phyloP scores from a whole-genome alignment of 805 yeast species.

The Kregervanrija delftensis region DNA sequence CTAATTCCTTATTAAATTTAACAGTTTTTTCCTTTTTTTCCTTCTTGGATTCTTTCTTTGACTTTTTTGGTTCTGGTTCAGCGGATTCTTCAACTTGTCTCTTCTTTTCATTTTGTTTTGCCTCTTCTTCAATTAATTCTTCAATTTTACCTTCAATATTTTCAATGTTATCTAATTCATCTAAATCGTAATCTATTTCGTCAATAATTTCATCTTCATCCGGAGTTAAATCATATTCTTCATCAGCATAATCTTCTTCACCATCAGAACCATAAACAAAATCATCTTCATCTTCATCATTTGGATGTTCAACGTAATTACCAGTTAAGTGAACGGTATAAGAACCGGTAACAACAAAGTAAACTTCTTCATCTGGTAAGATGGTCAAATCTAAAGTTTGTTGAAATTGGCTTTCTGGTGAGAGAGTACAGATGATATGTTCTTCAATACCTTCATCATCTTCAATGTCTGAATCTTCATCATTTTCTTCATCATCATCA shows the following conservation, averaged over 20 bases:
- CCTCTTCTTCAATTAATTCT: slow-evolving; percentile 63
- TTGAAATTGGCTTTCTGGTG: slow-evolving; percentile 80
- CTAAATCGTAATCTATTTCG: slow-evolving; percentile 48
- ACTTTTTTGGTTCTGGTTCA: slow-evolving; percentile 30
- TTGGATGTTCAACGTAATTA: slow-evolving; percentile 94
- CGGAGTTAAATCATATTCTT: slow-evolving; percentile 64
- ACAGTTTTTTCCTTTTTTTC: slow-evolving; percentile 59
- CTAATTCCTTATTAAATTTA: slow-evolving; percentile 83
- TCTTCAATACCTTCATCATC: slow-evolving; percentile 78
- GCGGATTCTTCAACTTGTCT: slow-evolving; percentile 21
- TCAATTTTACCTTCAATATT: slow-evolving; percentile 69
- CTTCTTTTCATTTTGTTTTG: slow-evolving; percentile 32
- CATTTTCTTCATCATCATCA: slow-evolving; percentile 48
- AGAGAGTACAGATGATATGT: slow-evolving; percentile 79
- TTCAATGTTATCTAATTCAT: slow-evolving; percentile 60
- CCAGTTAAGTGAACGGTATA: slow-evolving; percentile 90
- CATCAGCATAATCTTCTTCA: slow-evolving; percentile 43
- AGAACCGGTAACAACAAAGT: slow-evolving; percentile 93
- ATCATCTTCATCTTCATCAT: slow-evolving; percentile 57
- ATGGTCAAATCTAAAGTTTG: slow-evolving; percentile 87
- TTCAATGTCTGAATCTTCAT: slow-evolving; percentile 50
- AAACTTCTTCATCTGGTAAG: slow-evolving; percentile 88
- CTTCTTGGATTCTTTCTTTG: slow-evolving; percentile 30
- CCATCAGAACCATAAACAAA: slow-evolving; percentile 43
- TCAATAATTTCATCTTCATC: slow-evolving; percentile 62